phyloP scores from a whole-genome alignment of 2,329 filamentous ascomycete species.

The Fusarium sambucinum region DNA sequence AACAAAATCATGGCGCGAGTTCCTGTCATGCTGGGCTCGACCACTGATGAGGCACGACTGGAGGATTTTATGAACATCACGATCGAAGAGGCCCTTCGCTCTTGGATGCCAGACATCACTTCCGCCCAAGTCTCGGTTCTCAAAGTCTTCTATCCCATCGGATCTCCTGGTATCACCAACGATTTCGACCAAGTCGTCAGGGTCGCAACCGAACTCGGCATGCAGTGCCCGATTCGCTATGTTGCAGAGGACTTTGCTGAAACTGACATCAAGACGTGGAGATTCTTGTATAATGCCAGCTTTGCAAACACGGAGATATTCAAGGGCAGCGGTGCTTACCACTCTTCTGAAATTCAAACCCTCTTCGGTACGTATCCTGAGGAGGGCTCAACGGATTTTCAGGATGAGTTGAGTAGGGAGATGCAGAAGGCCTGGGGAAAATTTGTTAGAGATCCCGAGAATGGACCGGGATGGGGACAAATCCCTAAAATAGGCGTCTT shows the following conservation, averaged over 20 bases:
- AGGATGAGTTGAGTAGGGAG: constrained; percentile 32
- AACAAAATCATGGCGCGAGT: constrained; percentile 38
- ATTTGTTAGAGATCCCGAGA: constrained; percentile 46
- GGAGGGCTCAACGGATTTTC: constrained; percentile 36
- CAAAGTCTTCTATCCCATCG: constrained; percentile 32
- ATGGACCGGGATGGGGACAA: constrained; percentile 45
- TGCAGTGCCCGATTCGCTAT: constrained; percentile 39
- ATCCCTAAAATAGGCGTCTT: constrained; percentile 43
- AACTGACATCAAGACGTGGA: constrained; percentile 56
- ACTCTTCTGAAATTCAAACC: constrained; percentile 60
- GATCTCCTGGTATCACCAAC: constrained; percentile 26
- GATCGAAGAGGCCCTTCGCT: neutral
- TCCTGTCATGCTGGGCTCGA: constrained; percentile 43
- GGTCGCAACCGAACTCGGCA: constrained; percentile 40
- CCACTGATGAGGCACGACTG: constrained; percentile 41
- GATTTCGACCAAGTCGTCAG: constrained; percentile 36
- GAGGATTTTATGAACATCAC: constrained; percentile 10
- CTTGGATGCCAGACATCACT: neutral
- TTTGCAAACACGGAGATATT: constrained; percentile 60
- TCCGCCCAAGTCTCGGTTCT: constrained; percentile 10
- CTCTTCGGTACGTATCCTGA: constrained; percentile 55
- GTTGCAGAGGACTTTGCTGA: constrained; percentile 50
- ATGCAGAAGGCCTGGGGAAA: constrained; percentile 50
- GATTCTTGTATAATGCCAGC: constrained; percentile 61
- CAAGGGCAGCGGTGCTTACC: constrained; percentile 58